Evolutionary conservation across 2,329 filamentous ascomycete species (phyloP).

Genomic region (Exophiala aquamarina): DNA sequence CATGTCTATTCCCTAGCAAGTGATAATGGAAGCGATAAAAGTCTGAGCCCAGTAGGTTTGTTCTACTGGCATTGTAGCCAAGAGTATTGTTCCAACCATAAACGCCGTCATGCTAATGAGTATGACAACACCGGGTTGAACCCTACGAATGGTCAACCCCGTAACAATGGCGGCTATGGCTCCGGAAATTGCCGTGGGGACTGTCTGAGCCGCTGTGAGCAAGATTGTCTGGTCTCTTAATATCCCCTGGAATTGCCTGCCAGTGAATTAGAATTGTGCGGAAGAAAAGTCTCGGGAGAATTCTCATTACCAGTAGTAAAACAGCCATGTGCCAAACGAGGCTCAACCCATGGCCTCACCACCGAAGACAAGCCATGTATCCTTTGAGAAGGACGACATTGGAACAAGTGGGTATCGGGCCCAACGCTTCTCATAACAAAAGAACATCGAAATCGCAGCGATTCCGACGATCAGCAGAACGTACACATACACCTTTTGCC

Average conservation of each 20-base stretch:
- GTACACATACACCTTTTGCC: too few species aligned
- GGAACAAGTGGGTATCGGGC: too few species aligned
- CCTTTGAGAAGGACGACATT: too few species aligned
- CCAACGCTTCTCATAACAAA: too few species aligned
- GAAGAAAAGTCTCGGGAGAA: slow-evolving; percentile 36
- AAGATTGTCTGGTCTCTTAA: slow-evolving; percentile 29
- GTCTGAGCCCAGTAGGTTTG: slow-evolving; percentile 64
- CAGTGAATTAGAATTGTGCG: not conserved
- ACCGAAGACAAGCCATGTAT: too few species aligned
- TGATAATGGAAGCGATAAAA: too few species aligned
- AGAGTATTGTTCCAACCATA: slow-evolving; percentile 16
- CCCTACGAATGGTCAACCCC: slow-evolving; percentile 11
- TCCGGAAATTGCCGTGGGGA: slow-evolving; percentile 32
- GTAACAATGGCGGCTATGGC: slow-evolving; percentile 33
- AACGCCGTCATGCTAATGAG: slow-evolving; percentile 20
- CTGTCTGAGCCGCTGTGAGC: slow-evolving; percentile 32
- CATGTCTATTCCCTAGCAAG: too few species aligned
- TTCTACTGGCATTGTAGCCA: slow-evolving; percentile 18
- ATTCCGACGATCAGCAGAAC: too few species aligned
- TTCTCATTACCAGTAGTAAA: too few species aligned
- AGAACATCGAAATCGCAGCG: too few species aligned
- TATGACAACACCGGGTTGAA: slow-evolving; percentile 22
- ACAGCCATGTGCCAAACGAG: too few species aligned
- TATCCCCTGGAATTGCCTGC: slow-evolving; percentile 31
- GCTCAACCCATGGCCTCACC: too few species aligned